phyloP scores from a whole-genome alignment of 306 rosid genomes.

The Argentina anserina region DNA sequence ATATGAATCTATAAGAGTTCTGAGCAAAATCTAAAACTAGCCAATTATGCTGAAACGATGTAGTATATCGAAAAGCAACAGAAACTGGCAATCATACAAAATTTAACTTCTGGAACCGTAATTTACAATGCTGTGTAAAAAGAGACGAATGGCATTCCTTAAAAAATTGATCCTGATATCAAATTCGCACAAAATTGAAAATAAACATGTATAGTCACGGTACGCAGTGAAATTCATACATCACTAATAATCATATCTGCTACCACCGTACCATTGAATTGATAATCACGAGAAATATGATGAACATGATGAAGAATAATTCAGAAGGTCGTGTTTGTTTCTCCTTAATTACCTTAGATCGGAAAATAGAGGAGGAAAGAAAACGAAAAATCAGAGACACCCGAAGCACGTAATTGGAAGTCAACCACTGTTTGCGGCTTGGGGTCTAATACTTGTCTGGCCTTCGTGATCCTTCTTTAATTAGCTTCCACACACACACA shows the following conservation, averaged over 20 bases:
- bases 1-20: not conserved
- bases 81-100: not conserved
- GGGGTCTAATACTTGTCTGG: not conserved
- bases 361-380: not conserved
- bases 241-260: not conserved
- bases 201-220: not conserved
- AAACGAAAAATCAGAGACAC: not conserved
- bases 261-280: conserved; percentile 2
- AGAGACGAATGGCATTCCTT: not conserved
- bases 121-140: not conserved
- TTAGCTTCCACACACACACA: too few relatives aligned
- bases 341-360: not conserved
- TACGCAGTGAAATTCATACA: not conserved
- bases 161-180: not conserved
- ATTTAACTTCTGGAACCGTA: not conserved
- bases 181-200: not conserved
- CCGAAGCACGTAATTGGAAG: conserved; percentile 1
- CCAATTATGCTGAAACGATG: not conserved
- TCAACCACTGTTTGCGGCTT: conserved; percentile 9
- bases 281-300: not conserved
- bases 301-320: not conserved
- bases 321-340: not conserved
- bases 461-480: not conserved
- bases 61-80: not conserved
- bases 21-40: not conserved